Evolutionary conservation across 2,329 filamentous ascomycete genomes (phyloP), one percentile per base, ranked within the genome.

Genomic region (Xylariaceae sp.): DNA sequence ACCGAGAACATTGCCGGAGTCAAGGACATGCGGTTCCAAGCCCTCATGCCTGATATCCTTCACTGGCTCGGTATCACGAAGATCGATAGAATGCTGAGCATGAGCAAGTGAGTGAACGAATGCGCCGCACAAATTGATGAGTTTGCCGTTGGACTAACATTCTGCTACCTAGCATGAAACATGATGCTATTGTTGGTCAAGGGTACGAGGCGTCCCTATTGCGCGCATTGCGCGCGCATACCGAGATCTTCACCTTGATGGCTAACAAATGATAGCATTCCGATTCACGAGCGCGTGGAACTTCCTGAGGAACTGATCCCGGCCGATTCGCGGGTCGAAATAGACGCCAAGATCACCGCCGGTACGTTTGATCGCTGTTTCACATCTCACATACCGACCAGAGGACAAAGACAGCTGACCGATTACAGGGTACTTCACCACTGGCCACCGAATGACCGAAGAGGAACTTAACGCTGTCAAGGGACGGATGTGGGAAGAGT

Each of bases 1-100:
- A 97, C 93, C n/a, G 93, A 97, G 76, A 96, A 97, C 73, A 95
- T 99, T 72, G 94, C 94, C 7, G 94, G 94, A 62, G 93, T 97
- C 66, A 96, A 96, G 74, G 88, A 86, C 68, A 97, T 97, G 93
- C 87, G 94, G 45, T 97, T 97, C 81, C 94, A 97, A 78, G 93
- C 93, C 34, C 80, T 99, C 57, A 97, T 97, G 94, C 93, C 94
- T 39, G 92, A 96, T 73, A 96, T 97, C 66, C 82, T 97, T 56
- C 94, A 97, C 76, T 97, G 94, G 94, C 84, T 99, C 35, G 94
- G 94, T 63, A 97, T 99, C 72, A 94, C 89, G 73, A 97, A 97
- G 81, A 97, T 99, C 71, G 94, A 99, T 74, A 84, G 92, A 61
- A 99, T 97, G 94, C 79, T 97, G 68, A 96, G 90, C 78, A 97